A percentile compares a stretch with the other conserved stretches of the same genome.
phyloP scores from a whole-genome alignment of 1,139 yeast species.

The Lodderomyces parapsilosis region DNA sequence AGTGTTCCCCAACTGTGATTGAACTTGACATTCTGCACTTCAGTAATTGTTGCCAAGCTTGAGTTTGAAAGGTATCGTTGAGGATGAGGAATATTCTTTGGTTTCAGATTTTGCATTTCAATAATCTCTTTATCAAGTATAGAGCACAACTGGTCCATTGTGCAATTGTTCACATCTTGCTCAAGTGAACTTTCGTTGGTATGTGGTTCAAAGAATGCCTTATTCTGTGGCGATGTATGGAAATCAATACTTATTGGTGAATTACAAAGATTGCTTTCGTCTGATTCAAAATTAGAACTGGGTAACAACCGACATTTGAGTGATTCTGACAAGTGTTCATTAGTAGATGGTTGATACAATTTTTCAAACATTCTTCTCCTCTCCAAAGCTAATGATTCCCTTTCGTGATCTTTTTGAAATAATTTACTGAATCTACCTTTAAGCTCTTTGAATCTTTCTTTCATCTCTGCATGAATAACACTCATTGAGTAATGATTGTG shows the following conservation, averaged over 20 bases:
- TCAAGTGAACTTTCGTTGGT: neutral
- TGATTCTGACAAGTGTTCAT: slow-evolving; percentile 1
- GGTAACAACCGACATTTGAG: neutral
- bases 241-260: slow-evolving; percentile 3
- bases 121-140: slow-evolving; percentile 13
- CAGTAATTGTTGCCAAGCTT: slow-evolving; percentile 10
- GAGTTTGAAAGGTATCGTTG: slow-evolving; percentile 4
- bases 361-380: neutral
- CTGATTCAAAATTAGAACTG: slow-evolving; percentile 4
- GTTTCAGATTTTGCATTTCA: slow-evolving; percentile 2
- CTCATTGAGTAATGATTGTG: neutral
- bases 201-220: slow-evolving; percentile 1
- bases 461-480: neutral
- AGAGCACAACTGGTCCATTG: slow-evolving; percentile 13
- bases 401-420: neutral
- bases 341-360: neutral
- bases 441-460: neutral
- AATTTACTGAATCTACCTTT: neutral
- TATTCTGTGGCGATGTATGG: slow-evolving; percentile 3
- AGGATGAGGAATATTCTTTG: neutral
- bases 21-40: slow-evolving; percentile 2
- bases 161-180: neutral
- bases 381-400: neutral
- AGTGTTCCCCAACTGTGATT: slow-evolving; percentile 3
- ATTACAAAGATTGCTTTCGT: neutral